A percentile compares a stretch with the other conserved stretches of the same genome.
Conservation (phyloP, 169 alveolate genomes). For the Babesia gibsoni region DNA sequence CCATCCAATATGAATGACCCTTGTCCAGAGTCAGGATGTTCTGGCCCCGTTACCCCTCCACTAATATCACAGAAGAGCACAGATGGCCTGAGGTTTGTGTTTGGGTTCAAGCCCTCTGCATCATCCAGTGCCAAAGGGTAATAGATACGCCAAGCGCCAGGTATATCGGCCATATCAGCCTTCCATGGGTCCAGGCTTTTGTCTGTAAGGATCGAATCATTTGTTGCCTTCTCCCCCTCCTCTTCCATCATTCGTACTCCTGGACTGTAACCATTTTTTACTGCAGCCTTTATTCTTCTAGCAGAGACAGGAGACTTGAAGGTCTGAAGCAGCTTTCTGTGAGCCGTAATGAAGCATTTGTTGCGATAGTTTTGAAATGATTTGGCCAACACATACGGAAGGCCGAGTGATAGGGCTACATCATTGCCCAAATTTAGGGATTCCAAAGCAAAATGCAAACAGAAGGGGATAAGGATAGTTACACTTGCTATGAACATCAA, state of each 20-base stretch:
- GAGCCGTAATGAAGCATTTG: conserved; percentile 7
- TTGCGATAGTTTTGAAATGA: neutral
- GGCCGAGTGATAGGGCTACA: too few species aligned
- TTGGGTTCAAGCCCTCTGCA: conserved; percentile 17
- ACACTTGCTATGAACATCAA: too few species aligned
- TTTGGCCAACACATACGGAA: too few species aligned
- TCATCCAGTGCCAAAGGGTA: conserved; percentile 29
- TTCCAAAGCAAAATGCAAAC: too few species aligned
- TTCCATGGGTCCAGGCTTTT: conserved; percentile 34
- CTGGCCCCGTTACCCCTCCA: conserved; percentile 50
- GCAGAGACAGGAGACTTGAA: too few species aligned
- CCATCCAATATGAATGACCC: conserved; percentile 56
- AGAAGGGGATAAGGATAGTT: too few species aligned
- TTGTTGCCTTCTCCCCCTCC: neutral
- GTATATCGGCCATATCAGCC: conserved; percentile 39
- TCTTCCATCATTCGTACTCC: too few species aligned
- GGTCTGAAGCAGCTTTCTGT: neutral
- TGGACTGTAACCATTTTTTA: too few species aligned
- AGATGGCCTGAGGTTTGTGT: conserved; percentile 32
- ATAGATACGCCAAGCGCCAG: conserved; percentile 52
- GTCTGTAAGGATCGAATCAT: neutral
- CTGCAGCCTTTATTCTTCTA: too few species aligned
- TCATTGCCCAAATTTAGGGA: too few species aligned
- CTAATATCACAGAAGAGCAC: conserved; percentile 39
- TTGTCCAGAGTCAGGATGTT: conserved; percentile 9